phyloP scores from a whole-genome alignment of 495 filamentous ascomycete species.

The Penicillium ucsense region DNA sequence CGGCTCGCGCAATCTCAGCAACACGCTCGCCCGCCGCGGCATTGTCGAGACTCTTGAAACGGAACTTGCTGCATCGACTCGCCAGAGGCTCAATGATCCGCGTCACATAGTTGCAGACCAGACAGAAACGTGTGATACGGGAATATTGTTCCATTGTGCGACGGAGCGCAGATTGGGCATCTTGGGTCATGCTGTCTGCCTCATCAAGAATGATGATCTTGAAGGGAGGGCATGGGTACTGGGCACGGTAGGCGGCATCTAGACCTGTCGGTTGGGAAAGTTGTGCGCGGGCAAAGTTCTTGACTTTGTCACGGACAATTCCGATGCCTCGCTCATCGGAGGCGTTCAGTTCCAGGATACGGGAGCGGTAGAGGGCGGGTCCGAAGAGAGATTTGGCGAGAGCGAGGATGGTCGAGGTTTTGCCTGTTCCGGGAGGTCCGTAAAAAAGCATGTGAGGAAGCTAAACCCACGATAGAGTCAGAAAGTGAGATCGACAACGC shows the following conservation, averaged over 20 bases:
- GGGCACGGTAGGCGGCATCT: slow-evolving; percentile 52
- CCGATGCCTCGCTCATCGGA: slow-evolving; percentile 97
- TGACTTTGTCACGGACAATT: slow-evolving; percentile 97
- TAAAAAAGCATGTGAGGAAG: slow-evolving; percentile 99
- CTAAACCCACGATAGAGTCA: slow-evolving; percentile 26
- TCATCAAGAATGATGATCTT: slow-evolving; percentile 98
- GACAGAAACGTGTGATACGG: slow-evolving; percentile 91
- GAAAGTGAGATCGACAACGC: background rate
- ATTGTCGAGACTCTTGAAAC: slow-evolving; percentile 92
- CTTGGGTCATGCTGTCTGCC: slow-evolving; percentile 97
- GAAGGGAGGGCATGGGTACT: slow-evolving; percentile 92
- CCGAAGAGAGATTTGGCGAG: slow-evolving; percentile 97
- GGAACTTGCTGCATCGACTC: slow-evolving; percentile 85
- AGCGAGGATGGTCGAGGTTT: slow-evolving; percentile 95
- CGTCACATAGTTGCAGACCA: slow-evolving; percentile 98
- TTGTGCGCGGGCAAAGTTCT: slow-evolving; percentile 93
- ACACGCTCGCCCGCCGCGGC: slow-evolving; percentile 65
- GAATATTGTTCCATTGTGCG: slow-evolving; percentile 97
- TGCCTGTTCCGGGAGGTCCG: slow-evolving; percentile 92
- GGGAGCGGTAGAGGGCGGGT: slow-evolving; percentile 83
- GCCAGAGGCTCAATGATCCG: slow-evolving; percentile 95
- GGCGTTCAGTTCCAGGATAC: slow-evolving; percentile 95
- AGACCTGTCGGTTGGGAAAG: slow-evolving; percentile 67
- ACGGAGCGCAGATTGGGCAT: slow-evolving; percentile 85
- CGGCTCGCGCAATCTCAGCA: slow-evolving; percentile 67